Percentiles rank a stretch among this genome's conserved stretches.
Conservation (phyloP, 257 asterid species). For the Solanum bulbocastanum region DNA sequence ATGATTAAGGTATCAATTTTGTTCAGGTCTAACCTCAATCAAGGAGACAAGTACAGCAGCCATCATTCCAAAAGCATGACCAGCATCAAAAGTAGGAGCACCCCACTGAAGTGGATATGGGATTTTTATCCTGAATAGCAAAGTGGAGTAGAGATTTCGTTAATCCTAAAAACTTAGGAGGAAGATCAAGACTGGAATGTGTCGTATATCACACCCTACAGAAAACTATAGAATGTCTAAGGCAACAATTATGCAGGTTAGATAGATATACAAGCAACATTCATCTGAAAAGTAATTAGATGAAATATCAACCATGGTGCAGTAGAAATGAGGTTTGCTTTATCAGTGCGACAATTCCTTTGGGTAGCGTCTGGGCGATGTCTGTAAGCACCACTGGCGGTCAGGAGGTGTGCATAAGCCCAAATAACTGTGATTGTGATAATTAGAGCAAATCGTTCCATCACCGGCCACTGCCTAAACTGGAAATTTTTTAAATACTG, state of each 20-base stretch:
- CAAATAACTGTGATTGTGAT: constrained; percentile 67
- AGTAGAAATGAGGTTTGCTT: constrained; percentile 65
- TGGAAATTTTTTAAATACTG: constrained; percentile 90
- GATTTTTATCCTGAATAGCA: constrained; percentile 62
- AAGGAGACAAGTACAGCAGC: constrained; percentile 84
- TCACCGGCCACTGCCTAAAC: constrained; percentile 48
- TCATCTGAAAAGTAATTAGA: not conserved
- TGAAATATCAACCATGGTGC: constrained; percentile 72
- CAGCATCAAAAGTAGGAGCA: constrained; percentile 94
- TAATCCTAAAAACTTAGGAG: not conserved
- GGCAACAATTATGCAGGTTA: not conserved
- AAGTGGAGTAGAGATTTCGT: not conserved
- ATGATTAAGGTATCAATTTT: not conserved
- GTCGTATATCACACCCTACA: not conserved
- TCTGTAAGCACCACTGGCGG: constrained; percentile 93
- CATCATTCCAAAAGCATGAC: constrained; percentile 99
- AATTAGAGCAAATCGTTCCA: constrained; percentile 81
- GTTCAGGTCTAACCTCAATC: constrained; percentile 53
- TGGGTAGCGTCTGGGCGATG: constrained; percentile 72
- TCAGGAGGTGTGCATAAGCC: constrained; percentile 95
- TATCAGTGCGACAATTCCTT: constrained; percentile 70
- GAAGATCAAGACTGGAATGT: not conserved
- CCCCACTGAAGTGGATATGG: constrained; percentile 99
- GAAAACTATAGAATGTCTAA: not conserved
- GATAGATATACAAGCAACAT: not conserved